Evolutionary conservation across 2,329 filamentous ascomycete species (phyloP).

Genomic region (Botrytis aclada): DNA sequence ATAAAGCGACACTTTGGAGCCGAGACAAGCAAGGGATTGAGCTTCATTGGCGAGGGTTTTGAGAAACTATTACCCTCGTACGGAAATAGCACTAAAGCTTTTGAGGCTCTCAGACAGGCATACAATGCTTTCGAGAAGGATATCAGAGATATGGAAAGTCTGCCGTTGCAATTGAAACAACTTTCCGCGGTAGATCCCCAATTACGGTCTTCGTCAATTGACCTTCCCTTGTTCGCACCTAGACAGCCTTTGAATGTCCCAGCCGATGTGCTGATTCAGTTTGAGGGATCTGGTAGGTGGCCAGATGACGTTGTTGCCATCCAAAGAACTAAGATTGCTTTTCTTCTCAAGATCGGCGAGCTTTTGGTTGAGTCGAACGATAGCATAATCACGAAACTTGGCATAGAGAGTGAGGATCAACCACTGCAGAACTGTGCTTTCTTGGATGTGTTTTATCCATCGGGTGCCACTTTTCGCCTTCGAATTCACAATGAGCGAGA

Average conservation of each 20-base stretch:
- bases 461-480: slow-evolving; percentile 73
- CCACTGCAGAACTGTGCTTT: slow-evolving; percentile 75
- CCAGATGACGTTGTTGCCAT: slow-evolving; percentile 88
- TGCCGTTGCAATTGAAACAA: slow-evolving; percentile 84
- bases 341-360: slow-evolving; percentile 64
- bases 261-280: slow-evolving; percentile 80
- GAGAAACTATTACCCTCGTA: slow-evolving; percentile 42
- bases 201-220: slow-evolving; percentile 69
- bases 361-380: slow-evolving; percentile 62
- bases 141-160: slow-evolving; percentile 71
- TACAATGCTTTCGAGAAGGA: slow-evolving; percentile 74
- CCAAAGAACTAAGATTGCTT: slow-evolving; percentile 90
- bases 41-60: slow-evolving; percentile 47
- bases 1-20: slow-evolving; percentile 67
- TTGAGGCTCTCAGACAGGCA: slow-evolving; percentile 65
- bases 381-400: slow-evolving; percentile 65
- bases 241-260: slow-evolving; percentile 46
- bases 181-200: slow-evolving; percentile 69
- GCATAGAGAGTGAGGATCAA: slow-evolving; percentile 71
- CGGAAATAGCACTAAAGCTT: slow-evolving; percentile 48
- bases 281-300: slow-evolving; percentile 91
- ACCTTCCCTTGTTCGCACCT: slow-evolving; percentile 48
- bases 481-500: slow-evolving; percentile 89
- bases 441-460: slow-evolving; percentile 74
- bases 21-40: slow-evolving; percentile 42